These are phyloP conservation scores for Microsporum canis DNA, from an alignment of 2,329 filamentous ascomycete genomes.

Conservation along the genomic window DNA sequence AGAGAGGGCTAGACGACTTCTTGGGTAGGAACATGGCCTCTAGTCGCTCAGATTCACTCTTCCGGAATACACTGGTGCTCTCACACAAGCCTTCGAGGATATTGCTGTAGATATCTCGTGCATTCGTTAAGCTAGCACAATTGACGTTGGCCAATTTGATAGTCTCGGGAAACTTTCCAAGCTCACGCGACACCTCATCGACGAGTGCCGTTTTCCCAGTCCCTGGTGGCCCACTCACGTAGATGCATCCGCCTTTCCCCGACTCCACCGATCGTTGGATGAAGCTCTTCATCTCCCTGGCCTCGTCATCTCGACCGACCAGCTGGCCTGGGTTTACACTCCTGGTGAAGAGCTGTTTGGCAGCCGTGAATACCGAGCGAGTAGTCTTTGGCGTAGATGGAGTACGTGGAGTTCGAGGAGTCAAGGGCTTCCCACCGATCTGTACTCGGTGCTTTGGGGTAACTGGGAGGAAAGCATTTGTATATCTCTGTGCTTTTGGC, in stretches of 20 bases:
- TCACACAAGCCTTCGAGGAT: constrained; percentile 59
- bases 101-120: constrained; percentile 71
- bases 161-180: constrained; percentile 36
- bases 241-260: constrained; percentile 66
- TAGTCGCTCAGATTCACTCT: constrained; percentile 56
- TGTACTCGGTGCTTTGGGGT: constrained; percentile 79
- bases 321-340: constrained; percentile 63
- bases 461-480: constrained; percentile 61
- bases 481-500: constrained; percentile 47
- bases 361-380: constrained; percentile 73
- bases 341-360: constrained; percentile 75
- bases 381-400: constrained; percentile 52
- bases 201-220: constrained; percentile 96
- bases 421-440: constrained; percentile 61
- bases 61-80: constrained; percentile 51
- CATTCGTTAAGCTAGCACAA: constrained; percentile 90
- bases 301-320: constrained; percentile 63
- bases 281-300: constrained; percentile 56
- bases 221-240: constrained; percentile 89
- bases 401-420: constrained; percentile 67
- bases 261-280: constrained; percentile 52
- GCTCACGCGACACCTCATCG: constrained; percentile 58
- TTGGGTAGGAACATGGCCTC: constrained; percentile 59
- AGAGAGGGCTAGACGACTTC: constrained; percentile 46
- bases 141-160: constrained; percentile 75